Conservation (phyloP, 495 filamentous ascomycete genomes). For the Penicillium bovifimosum region DNA sequence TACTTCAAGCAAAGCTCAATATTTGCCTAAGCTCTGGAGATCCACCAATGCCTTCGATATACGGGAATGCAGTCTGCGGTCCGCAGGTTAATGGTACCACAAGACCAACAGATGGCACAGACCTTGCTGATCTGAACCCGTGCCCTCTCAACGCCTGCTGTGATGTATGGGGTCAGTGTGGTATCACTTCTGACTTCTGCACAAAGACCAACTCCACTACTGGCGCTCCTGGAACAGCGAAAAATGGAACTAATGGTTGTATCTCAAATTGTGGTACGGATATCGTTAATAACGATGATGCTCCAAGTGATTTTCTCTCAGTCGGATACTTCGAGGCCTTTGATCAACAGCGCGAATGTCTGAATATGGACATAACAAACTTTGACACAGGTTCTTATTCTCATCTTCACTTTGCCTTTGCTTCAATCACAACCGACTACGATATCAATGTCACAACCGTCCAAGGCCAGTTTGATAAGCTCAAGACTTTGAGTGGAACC, state of each 20-base stretch:
- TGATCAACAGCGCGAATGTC: conserved; percentile 13
- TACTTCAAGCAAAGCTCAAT: conserved; percentile 13
- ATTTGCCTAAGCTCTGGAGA: conserved; percentile 48
- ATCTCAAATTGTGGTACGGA: conserved; percentile 45
- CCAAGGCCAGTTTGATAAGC: conserved; percentile 20
- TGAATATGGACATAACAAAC: conserved; percentile 9
- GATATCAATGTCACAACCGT: not conserved
- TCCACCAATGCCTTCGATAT: conserved; percentile 39
- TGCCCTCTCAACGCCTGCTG: conserved; percentile 30
- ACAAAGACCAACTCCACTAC: conserved; percentile 16
- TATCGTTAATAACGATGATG: conserved; percentile 20
- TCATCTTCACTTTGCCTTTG: conserved; percentile 45
- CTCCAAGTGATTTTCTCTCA: not conserved
- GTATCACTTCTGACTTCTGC: conserved; percentile 45
- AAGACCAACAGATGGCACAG: no score
- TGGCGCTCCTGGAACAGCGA: conserved; percentile 34
- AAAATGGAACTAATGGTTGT: conserved; percentile 32
- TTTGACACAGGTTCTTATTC: conserved; percentile 29
- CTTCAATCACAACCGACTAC: conserved; percentile 23
- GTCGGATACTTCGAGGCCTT: not conserved
- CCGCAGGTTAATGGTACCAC: conserved; percentile 37
- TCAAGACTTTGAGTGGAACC: conserved; percentile 15
- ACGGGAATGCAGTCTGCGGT: conserved; percentile 39
- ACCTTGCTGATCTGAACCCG: conserved; percentile 19
- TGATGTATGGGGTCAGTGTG: conserved; percentile 44